Evolutionary conservation across 345 rosid genomes (phyloP).

Genomic region (Limnanthes douglasii): DNA sequence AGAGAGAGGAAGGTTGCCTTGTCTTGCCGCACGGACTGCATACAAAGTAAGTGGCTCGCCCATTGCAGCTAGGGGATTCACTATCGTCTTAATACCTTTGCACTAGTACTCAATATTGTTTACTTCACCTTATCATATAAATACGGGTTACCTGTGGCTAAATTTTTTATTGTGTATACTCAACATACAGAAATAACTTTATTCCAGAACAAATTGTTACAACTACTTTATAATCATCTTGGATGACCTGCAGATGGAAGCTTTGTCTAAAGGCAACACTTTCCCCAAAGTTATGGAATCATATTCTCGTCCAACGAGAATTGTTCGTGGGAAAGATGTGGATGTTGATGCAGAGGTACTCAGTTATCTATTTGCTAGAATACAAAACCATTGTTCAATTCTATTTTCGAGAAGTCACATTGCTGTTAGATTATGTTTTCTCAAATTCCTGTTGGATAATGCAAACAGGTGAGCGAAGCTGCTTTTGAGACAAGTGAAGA

Average conservation of each 20-base stretch:
- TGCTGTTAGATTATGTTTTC: no score
- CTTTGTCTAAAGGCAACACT: slow-evolving; percentile 38
- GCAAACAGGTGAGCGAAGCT: slow-evolving; percentile 61
- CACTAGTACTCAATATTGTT: slow-evolving; percentile 1
- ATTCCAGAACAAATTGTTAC: no score
- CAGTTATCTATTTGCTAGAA: no score
- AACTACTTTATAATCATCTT: neutral
- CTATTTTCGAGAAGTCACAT: no score
- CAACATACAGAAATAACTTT: no score
- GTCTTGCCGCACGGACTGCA: slow-evolving; percentile 78
- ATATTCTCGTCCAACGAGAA: slow-evolving; percentile 91
- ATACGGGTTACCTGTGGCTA: no score
- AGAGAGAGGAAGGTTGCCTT: slow-evolving; percentile 68
- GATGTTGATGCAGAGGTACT: slow-evolving; percentile 47
- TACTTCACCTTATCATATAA: no score
- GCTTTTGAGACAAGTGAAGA: slow-evolving; percentile 69
- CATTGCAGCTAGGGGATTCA: no score
- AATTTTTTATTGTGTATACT: no score
- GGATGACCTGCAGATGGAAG: slow-evolving; percentile 48
- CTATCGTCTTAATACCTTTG: no score
- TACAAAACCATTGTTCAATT: no score
- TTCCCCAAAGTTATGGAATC: slow-evolving; percentile 78
- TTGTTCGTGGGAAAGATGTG: slow-evolving; percentile 76
- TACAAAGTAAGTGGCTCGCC: slow-evolving; percentile 35
- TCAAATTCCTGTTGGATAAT: no score